Base-by-base conservation (phyloP, 345 rosid genomes). In the Gossypium rotundifolium region DNA sequence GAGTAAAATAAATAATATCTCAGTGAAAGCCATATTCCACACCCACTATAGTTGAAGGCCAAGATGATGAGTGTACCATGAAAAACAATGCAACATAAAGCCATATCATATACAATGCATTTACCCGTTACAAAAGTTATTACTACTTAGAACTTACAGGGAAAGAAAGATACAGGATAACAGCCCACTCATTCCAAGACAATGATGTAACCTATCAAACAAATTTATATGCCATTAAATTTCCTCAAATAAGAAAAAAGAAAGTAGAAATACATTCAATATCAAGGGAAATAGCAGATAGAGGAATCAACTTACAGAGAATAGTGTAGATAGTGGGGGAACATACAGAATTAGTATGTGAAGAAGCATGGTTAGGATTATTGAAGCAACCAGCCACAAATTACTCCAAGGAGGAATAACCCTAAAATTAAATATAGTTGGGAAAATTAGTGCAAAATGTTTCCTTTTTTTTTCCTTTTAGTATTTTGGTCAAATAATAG, bases 391-490 rank as follows among this genome's bases (percentile, higher is more conserved):
- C 38, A 95, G 97, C 99, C 99, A 95, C 80, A 92, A 73, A 83
- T 95, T 95, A 88, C 98, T 95, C 97, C 99, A 89, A 58, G 99
- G 99, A 78, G 94, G 93, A 80, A 91, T 88, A 75, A 86, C 92
- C 81, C 99, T 95, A 81, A 80, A 85, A 79, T 74, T 70, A 81
- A 48, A 70, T 54, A 81, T 13, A 10, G 16, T 46, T 11, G 4
- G 22, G 38, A 38, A 67, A 33, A 68, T 42, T 42, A 65, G 38
- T 2, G 20, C 38, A 58, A 45, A 72, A 10, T 10, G 7, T 11
- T 46, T 17, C 11, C 11, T 1, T 65, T 65, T 65, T 65, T 44
- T 11, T 25, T 18, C 51, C 23, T 64, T 64, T 4, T 13, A 40
- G 16, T 16, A 49, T 51, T 40, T 12, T 42, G 54, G 42, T 49